Evolutionary conservation across 495 filamentous ascomycete genomes (phyloP), one percentile per base, ranked within the genome.

Genomic region (Aspergillus sclerotioniger): DNA sequence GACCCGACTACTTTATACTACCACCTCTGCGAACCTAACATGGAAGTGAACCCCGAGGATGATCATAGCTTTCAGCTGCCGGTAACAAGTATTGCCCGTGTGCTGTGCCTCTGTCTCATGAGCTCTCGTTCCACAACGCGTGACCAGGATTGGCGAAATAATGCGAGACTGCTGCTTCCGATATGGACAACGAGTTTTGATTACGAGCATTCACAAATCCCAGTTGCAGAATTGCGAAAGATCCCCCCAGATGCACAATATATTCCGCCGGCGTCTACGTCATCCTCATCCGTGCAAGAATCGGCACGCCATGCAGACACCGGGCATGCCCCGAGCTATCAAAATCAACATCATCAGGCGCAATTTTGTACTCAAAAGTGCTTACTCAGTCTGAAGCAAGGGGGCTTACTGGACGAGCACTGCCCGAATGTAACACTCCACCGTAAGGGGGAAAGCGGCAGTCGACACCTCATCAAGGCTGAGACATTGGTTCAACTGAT

Each of bases 1-100:
- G 54, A 77, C 10, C 75, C 68, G 28, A 17, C 54, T 47, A 76
- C 63, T 1, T 58, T 80, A 0, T 69, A 71, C 53, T 80, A 80
- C 54, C 56, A 68, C 55, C 56, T 73, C 12, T 64, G 62, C 56
- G 67, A 76, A 43, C 72, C 68, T 1, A 69, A 70, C 35, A 54
- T 60, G 8, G 69, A 77, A 51, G 56, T 68, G 37, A 53, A 62
- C 44, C 8, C 35, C 6, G 61, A 60, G 31, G 49, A 8, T 39
- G 31, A 10, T 6, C 6, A 33, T 33, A n/a, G n/a, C 31, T 33
- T 10, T 10, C 31, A 33, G 6, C 6, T 10, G 6, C 31, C 31
- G 10, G 10, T 33, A 33, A n/a, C 31, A 33, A 6, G 6, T 10
- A 33, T 33, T 33, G 31, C 31, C 6, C 6, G 31, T 6, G 31